These are phyloP conservation scores for Panaeolus papilionaceus DNA, from an alignment of 768 basidiomycete species.

Conservation along the genomic window DNA sequence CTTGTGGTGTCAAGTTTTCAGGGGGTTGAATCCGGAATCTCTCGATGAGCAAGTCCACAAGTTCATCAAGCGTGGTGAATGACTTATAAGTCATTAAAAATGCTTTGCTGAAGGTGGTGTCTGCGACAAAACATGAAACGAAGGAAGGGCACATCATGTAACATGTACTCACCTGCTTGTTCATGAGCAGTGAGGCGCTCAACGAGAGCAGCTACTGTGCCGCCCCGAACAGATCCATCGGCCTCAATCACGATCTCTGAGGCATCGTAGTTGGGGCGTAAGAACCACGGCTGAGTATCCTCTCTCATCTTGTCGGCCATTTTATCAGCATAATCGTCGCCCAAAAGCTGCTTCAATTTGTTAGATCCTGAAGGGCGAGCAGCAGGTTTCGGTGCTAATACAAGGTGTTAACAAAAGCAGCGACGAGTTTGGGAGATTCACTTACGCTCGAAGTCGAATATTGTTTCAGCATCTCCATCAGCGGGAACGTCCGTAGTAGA, in stretches of 20 bases:
- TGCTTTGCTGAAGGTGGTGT: constrained; percentile 82
- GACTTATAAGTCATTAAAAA: constrained; percentile 98
- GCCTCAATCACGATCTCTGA: constrained; percentile 86
- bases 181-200: constrained; percentile 94
- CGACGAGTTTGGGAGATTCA: constrained; percentile 7
- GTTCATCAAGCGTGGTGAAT: constrained; percentile 82
- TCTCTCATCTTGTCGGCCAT: constrained; percentile 50
- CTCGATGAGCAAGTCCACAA: constrained; percentile 81
- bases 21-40: constrained; percentile 86
- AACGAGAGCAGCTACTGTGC: constrained; percentile 84
- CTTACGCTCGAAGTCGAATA: constrained; percentile 49
- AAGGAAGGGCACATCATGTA: constrained; percentile 8
- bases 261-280: constrained; percentile 79
- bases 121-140: constrained; percentile 40
- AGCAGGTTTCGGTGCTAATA: constrained; percentile 36
- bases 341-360: constrained; percentile 76
- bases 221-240: constrained; percentile 85
- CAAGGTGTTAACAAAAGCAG: constrained; percentile 7
- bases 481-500: constrained; percentile 26
- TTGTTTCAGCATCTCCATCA: constrained; percentile 29
- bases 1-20: constrained; percentile 59
- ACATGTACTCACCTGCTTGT: constrained; percentile 66
- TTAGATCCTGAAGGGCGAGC: constrained; percentile 42
- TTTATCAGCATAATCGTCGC: constrained; percentile 45
- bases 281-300: constrained; percentile 77